Evolutionary conservation across 140 eudicot species (phyloP), one percentile per base, ranked within the genome.

Genomic region (Ambrosia hybrid): DNA sequence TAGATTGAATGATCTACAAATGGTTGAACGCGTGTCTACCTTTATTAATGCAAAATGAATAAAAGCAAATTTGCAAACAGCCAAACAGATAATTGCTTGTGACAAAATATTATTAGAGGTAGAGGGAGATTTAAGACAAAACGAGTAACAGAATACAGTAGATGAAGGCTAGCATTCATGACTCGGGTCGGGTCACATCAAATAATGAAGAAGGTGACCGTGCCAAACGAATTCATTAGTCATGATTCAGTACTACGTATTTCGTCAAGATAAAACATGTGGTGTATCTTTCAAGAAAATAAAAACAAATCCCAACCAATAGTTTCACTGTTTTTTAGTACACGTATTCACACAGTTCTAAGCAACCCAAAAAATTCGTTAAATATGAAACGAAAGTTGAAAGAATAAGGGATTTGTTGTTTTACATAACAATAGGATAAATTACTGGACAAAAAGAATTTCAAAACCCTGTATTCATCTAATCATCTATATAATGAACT

Each of bases 361-460:
- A 66, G 38, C 67, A 57, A 34, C 10, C 21, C 58, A 14, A 51
- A 57, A 8, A 39, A 17, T 39, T 39, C 33, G 21, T 37, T 17
- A 73, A 73, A 17, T 9, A 36, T 37, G 9, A 69, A 26, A 36
- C 8, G 3, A 34, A 0, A 30, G 12, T 34, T 34, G 63, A 43
- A 69, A 69, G 43, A 69, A n/a, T 17, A 69, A 34, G 73, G 14
- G 36, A 33, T 68, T n/a, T 13, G 36, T 34, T 34, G n/a, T 52
- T 52, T 46, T 67, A 46, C 57, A 7, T 17, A 67, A 46, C 71
- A 17, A 21, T 21, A 21, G 26, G 26, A 21, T 21, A 21, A 21
- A 21, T 21, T 21, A 21, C 26, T 21, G 26, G 26, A 21, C 26
- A 21, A 21, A 21, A 21, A 21, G 26, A 21, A 21, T 21, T 21